Base-by-base conservation (phyloP, 176 grass and related monocot genomes). In the Oryza officinalis region DNA sequence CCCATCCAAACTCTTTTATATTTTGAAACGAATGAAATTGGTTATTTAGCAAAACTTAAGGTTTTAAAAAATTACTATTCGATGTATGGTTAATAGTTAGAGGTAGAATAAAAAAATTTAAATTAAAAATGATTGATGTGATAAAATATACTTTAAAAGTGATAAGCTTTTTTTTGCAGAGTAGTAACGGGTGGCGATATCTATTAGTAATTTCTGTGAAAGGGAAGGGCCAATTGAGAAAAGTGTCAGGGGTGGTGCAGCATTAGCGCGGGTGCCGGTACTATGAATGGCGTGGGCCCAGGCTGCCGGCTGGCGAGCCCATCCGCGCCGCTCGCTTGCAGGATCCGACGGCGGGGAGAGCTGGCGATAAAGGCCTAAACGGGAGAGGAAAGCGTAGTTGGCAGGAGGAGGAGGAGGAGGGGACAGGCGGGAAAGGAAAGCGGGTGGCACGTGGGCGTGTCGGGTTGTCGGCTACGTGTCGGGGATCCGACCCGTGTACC, bases 391-490 rank as follows among this genome's bases (percentile, higher is more conserved):
- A 10, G 38, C 69, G 40, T 31, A 74, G 23, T 41, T 46, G 1
- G 22, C 5, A 35, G 33, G 28, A 30, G 32, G 32, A 32, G 0
- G 27, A 5, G 49, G 0, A 4, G 1, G 15, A 2, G 54, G 71
- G 78, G 83, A 77, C 72, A 82, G 18, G 32, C 4, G 14, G 10
- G 17, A 85, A 89, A 85, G 10, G 17, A 85, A 89, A 85, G 82
- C 71, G n/a, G 18, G 41, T 60, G 8, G 70, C 81, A 44, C 65
- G 83, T 86, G 83, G 78, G 1, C 8, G 44, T 66, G 72, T 66
- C 72, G 87, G 54, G 71, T 43, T 86, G 88, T 90, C 88, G 78
- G 83, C 77, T 14, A 8, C 65, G 4, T 89, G 83, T 85, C 71
- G 18, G 18, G 6, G 18, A 7, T 57, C 52, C 18, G 50, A 22